A percentile compares a stretch with the other conserved stretches of the same genome.
phyloP scores from a whole-genome alignment of 257 asterid species.

The Sherardia arvensis region DNA sequence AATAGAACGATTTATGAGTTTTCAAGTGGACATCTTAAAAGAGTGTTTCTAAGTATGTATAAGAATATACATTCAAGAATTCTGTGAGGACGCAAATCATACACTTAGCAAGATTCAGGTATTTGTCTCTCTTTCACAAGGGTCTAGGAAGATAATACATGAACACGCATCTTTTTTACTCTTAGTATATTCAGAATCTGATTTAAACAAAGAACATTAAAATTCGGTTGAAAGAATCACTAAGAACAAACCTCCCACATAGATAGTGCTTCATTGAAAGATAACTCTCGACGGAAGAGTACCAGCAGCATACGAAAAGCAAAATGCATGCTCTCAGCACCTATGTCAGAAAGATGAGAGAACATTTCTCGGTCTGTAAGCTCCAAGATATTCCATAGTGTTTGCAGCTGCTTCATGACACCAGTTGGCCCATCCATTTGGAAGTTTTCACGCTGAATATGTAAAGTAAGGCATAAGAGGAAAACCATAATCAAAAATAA shows the following conservation, averaged over 20 bases:
- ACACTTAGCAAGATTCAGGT: neutral
- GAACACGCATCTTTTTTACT: neutral
- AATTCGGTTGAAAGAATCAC: slow-evolving; percentile 4
- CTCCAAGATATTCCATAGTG: slow-evolving; percentile 86
- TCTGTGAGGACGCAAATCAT: neutral
- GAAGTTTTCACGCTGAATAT: slow-evolving; percentile 77
- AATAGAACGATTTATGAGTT: neutral
- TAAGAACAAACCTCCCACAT: slow-evolving; percentile 97
- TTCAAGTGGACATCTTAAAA: neutral
- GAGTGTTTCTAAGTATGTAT: neutral
- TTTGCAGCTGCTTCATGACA: slow-evolving; percentile 94
- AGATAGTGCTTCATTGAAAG: slow-evolving; percentile 84
- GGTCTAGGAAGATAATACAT: neutral
- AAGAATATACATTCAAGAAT: neutral
- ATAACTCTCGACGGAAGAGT: slow-evolving; percentile 91
- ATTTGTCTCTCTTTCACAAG: neutral
- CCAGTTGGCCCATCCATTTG: slow-evolving; percentile 98
- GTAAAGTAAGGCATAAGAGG: slow-evolving; percentile 13
- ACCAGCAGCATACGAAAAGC: slow-evolving; percentile 98
- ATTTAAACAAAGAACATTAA: neutral
- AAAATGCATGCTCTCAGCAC: slow-evolving; percentile 98
- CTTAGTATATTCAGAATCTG: neutral
- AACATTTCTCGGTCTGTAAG: slow-evolving; percentile 83
- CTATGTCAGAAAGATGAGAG: slow-evolving; percentile 69
- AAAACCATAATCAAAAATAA: slow-evolving; percentile 7